Conservation (phyloP, 805 yeast genomes). For the Suhomyces prunicola region DNA sequence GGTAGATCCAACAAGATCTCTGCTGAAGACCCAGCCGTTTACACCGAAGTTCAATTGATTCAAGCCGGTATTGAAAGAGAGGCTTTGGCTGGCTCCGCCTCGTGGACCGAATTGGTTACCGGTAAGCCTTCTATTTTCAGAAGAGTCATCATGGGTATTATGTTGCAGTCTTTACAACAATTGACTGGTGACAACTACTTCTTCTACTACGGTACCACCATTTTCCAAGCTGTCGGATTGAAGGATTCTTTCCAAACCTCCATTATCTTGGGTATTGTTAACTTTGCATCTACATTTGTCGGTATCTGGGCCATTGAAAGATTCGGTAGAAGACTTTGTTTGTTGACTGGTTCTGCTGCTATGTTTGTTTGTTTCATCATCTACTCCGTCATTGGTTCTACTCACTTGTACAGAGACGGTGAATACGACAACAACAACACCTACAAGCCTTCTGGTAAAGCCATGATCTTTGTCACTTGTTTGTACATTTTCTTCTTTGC, state of each 20-base stretch:
- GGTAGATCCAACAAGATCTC: slow-evolving; percentile 23
- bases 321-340: slow-evolving; percentile 52
- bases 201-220: slow-evolving; percentile 64
- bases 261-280: slow-evolving; percentile 54
- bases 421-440: slow-evolving; percentile 16
- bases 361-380: slow-evolving; percentile 27
- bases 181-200: slow-evolving; percentile 64
- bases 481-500: slow-evolving; percentile 29
- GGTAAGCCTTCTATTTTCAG: slow-evolving; percentile 27
- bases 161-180: slow-evolving; percentile 49
- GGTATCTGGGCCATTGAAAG: slow-evolving; percentile 53
- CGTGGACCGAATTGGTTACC: slow-evolving; percentile 24
- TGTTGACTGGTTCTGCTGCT: slow-evolving; percentile 44
- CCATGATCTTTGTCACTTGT: slow-evolving; percentile 28
- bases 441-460: slow-evolving; percentile 25
- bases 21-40: slow-evolving; percentile 22
- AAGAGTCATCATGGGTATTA: slow-evolving; percentile 22
- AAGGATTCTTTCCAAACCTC: slow-evolving; percentile 57
- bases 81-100: slow-evolving; percentile 24
- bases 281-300: slow-evolving; percentile 52
- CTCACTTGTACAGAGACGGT: slow-evolving; percentile 15
- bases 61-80: slow-evolving; percentile 30
- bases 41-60: slow-evolving; percentile 24
- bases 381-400: slow-evolving; percentile 23
- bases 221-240: slow-evolving; percentile 58